A percentile compares a stretch with the other conserved stretches of the same genome.
phyloP scores from a whole-genome alignment of 345 rosid genomes.

The Eucalyptus brandiana region DNA sequence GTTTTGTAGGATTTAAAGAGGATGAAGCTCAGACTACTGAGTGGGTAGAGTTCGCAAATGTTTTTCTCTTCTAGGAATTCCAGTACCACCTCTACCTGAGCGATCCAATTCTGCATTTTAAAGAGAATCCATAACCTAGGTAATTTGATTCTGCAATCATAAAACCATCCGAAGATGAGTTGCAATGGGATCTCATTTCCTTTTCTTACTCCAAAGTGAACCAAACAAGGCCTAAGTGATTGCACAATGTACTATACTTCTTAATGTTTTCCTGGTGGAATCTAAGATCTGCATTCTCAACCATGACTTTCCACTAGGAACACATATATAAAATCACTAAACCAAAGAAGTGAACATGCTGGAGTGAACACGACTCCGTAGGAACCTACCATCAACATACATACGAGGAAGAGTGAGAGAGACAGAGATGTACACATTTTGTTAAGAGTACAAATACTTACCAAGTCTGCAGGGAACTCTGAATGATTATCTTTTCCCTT shows the following conservation, averaged over 20 bases:
- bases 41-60: not conserved
- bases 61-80: not conserved
- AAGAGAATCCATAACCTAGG: not conserved
- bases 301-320: not conserved
- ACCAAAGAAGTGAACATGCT: too few relatives aligned
- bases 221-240: not conserved
- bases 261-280: not conserved
- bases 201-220: not conserved
- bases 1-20: not conserved
- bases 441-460: too few relatives aligned
- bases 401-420: too few relatives aligned
- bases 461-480: too few relatives aligned
- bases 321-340: too few relatives aligned
- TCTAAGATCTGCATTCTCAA: not conserved
- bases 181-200: not conserved
- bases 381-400: too few relatives aligned
- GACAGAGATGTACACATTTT: too few relatives aligned
- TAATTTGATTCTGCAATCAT: not conserved
- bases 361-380: too few relatives aligned
- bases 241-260: not conserved
- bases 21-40: not conserved
- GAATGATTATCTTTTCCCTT: constrained; percentile 29
- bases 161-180: not conserved
- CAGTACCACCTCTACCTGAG: not conserved
- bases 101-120: not conserved